Percentiles rank a stretch among this genome's conserved stretches.
phyloP scores from a whole-genome alignment of 371 early-diverging fungal genomes.

The Syncephalastrum racemosum region DNA sequence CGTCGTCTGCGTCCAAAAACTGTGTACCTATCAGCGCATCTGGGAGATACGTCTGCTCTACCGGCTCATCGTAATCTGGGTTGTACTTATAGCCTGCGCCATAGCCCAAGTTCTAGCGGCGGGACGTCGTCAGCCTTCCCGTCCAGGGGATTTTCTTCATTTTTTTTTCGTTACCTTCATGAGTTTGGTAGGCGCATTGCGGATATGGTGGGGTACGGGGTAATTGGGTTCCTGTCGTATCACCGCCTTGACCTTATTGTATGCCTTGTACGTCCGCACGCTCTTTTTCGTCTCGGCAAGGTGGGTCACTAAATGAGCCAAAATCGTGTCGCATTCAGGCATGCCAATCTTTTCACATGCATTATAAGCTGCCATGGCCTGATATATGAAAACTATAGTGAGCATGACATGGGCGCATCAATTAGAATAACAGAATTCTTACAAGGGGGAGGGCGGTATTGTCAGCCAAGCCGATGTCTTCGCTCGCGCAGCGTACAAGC shows the following conservation, averaged over 20 bases:
- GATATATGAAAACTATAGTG: conserved; percentile 40
- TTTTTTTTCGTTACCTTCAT: conserved; percentile 49
- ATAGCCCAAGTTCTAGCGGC: conserved; percentile 64
- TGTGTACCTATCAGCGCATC: conserved; percentile 51
- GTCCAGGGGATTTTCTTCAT: background rate
- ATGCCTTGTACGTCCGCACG: conserved; percentile 77
- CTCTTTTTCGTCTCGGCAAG: conserved; percentile 82
- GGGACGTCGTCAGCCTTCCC: conserved; percentile 3
- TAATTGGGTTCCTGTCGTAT: conserved; percentile 61
- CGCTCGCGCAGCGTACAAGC: conserved; percentile 80
- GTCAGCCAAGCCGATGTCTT: conserved; percentile 89
- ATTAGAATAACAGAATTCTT: conserved; percentile 60
- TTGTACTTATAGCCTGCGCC: conserved; percentile 82
- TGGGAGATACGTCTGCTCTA: conserved; percentile 80
- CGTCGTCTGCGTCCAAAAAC: conserved; percentile 48
- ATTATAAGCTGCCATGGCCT: conserved; percentile 77
- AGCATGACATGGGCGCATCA: conserved; percentile 82
- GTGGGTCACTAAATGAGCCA: conserved; percentile 80
- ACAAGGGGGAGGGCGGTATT: conserved; percentile 70
- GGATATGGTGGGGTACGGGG: conserved; percentile 85
- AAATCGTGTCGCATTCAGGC: conserved; percentile 87
- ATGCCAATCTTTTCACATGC: conserved; percentile 86
- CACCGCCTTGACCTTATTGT: conserved; percentile 61
- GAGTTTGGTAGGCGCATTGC: conserved; percentile 80
- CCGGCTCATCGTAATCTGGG: conserved; percentile 72